Base-by-base conservation (phyloP, 2,329 filamentous ascomycete genomes). In the Claviceps digitariae region DNA sequence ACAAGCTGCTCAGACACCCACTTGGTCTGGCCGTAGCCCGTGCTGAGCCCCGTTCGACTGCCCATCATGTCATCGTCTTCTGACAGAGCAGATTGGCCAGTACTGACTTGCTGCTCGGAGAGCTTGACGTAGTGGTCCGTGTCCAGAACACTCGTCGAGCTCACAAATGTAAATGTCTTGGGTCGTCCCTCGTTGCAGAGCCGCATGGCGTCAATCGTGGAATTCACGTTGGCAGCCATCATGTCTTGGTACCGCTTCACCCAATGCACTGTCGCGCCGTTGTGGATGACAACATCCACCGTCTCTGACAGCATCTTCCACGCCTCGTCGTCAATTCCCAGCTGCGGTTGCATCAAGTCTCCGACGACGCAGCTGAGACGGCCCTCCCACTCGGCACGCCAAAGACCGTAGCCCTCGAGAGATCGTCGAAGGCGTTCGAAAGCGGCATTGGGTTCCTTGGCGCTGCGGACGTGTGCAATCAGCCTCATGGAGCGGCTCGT, bases 1-100 rank as follows among this genome's bases (percentile, higher is more conserved):
- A 90, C 79, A 48, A 96, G 75, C 50, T 79, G 71, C 61, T 83
- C 79, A 8, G 73, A 72, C 40, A 53, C 86, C 90, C 90, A 96
- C 71, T 97, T 96, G 58, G 81, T 82, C 67, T 96, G 90, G 2
- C 91, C 90, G 62, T 96, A 96, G 5, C 91, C 90, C 1, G 87
- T 95, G 41, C 82, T 82, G 1, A 96, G 80, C 34, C 87, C 87
- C 51, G 74, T 82, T 41, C 82, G 77, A 62, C 87, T 90, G 52
- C 90, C 88, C 59, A 80, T 73, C 57, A 96, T 75, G 58, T 91
- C 83, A 64, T 96, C 90, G 0, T 75, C 75, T 66, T 96, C 91
- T 21, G 76, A 73, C 17, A 95, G 77, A 13, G 81, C 80, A 21
- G 73, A 74, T 8, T 79, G 81, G 10, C 86, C 85, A 34, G 77